Conservation (phyloP, 2,329 filamentous ascomycete species). For the Gnomoniopsis smithogilvyi region DNA sequence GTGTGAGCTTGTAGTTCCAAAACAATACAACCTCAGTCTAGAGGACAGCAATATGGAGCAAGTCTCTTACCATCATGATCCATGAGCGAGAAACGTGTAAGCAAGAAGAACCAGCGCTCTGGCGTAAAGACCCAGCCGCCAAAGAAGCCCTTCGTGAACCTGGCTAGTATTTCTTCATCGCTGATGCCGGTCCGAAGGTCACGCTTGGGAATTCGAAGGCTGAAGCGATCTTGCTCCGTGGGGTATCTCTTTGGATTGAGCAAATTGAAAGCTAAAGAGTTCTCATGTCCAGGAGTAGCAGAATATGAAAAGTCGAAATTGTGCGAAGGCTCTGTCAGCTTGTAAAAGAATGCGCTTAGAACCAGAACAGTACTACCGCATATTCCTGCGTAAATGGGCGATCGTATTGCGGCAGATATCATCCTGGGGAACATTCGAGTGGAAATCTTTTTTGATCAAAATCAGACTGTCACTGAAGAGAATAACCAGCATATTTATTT, state of each 20-base stretch:
- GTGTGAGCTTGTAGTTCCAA: too few species aligned
- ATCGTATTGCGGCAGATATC: too few species aligned
- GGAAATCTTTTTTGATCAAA: too few species aligned
- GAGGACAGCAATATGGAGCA: background rate
- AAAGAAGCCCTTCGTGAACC: conserved; percentile 3
- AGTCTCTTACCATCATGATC: background rate
- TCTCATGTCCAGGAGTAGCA: background rate
- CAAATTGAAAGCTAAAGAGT: background rate
- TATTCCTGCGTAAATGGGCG: too few species aligned
- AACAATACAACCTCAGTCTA: too few species aligned
- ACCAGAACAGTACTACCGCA: too few species aligned
- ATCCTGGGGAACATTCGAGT: too few species aligned
- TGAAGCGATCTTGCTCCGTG: background rate
- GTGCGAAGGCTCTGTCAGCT: background rate
- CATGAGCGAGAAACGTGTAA: background rate
- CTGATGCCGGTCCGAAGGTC: background rate
- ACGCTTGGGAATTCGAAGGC: background rate
- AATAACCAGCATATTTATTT: too few species aligned
- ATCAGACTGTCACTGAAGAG: too few species aligned
- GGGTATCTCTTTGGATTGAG: background rate
- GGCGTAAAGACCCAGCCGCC: conserved; percentile 4
- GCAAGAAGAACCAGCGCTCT: background rate
- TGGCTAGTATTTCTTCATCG: background rate
- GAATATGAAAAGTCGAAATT: background rate
- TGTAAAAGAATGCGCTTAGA: background rate